phyloP scores from a whole-genome alignment of 2,329 filamentous ascomycete species.

The Huntiella decipiens region DNA sequence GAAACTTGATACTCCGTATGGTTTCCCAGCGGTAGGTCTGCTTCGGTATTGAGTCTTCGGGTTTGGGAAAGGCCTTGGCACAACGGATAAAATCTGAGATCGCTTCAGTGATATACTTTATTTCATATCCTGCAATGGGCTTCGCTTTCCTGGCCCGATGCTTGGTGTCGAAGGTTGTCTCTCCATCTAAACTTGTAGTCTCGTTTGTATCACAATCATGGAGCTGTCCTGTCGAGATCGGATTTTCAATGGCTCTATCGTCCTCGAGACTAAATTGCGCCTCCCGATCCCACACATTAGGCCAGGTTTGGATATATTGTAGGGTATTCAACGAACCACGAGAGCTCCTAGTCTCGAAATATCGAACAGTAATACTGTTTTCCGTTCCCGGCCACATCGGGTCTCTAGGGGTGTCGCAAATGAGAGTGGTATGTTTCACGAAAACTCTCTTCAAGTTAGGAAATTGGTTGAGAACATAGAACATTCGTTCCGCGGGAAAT shows the following conservation, averaged over 20 bases:
- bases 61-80: too few species aligned
- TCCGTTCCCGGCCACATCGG: background rate
- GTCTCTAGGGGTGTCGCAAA: too few species aligned
- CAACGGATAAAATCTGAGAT: background rate
- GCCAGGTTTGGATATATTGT: background rate
- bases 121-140: background rate
- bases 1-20: background rate
- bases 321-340: too few species aligned
- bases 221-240: too few species aligned
- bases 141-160: background rate
- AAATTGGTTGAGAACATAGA: conserved; percentile 4
- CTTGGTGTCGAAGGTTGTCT: background rate
- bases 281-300: background rate
- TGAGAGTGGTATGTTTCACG: too few species aligned
- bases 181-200: background rate
- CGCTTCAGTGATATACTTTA: background rate
- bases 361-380: conserved; percentile 4
- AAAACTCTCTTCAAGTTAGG: conserved; percentile 4
- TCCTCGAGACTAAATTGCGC: background rate
- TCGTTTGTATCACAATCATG: background rate
- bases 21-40: too few species aligned
- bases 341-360: too few species aligned
- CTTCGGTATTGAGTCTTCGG: too few species aligned
- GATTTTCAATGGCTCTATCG: background rate
- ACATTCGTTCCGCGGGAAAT: background rate